Conservation (phyloP, 1,284 basidiomycete species). For the Polyporus tsugae region DNA sequence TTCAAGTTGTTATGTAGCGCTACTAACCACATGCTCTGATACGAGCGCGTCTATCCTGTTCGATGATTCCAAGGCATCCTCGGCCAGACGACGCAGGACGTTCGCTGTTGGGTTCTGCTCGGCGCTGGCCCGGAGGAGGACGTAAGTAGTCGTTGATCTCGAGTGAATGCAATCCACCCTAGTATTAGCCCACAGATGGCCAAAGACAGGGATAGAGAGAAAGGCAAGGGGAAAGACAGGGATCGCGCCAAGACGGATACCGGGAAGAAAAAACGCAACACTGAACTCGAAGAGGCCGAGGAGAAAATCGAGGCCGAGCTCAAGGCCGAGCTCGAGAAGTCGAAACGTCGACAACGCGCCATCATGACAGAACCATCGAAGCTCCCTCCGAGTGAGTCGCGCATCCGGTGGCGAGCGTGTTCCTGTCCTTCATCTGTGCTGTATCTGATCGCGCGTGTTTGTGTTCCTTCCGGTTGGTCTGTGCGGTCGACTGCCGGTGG, state of each 20-base stretch:
- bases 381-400: slow-evolving; percentile 28
- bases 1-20: too few relatives aligned
- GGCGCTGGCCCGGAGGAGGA: too few relatives aligned
- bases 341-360: slow-evolving; percentile 23
- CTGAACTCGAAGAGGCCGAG: slow-evolving; percentile 25
- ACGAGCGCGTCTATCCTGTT: too few relatives aligned
- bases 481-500: neutral
- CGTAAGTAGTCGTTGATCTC: too few relatives aligned
- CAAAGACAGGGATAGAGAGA: slow-evolving; percentile 18
- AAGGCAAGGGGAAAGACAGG: slow-evolving; percentile 17
- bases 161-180: too few relatives aligned
- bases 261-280: slow-evolving; percentile 35
- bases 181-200: neutral
- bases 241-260: neutral
- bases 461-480: neutral
- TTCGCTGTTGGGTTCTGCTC: too few relatives aligned
- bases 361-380: slow-evolving; percentile 30
- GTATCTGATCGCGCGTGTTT: neutral
- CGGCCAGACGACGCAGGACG: too few relatives aligned
- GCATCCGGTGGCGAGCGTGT: neutral
- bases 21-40: too few relatives aligned
- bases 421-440: neutral
- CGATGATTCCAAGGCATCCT: too few relatives aligned
- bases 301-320: slow-evolving; percentile 35
- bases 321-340: slow-evolving; percentile 33